These are phyloP conservation scores for Suillus subaureus DNA, from an alignment of 768 basidiomycete genomes.

Conservation along the genomic window DNA sequence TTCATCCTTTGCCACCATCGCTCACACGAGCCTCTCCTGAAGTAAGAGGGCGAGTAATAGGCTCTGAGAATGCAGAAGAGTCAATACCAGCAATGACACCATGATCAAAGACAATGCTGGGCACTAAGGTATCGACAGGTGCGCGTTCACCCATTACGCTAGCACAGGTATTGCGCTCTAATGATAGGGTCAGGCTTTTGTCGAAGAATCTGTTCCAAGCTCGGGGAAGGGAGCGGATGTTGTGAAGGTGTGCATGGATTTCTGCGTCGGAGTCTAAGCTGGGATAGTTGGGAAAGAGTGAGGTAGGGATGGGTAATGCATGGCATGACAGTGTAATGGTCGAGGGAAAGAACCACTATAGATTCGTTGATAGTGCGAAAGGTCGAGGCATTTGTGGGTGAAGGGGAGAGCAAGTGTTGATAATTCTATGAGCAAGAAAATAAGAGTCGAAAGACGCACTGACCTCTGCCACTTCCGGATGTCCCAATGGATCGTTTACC, in stretches of 20 bases:
- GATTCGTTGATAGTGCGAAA: conserved; percentile 71
- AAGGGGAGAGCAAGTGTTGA: conserved; percentile 63
- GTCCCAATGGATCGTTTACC: background rate
- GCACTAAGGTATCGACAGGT: conserved; percentile 86
- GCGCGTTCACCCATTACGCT: conserved; percentile 92
- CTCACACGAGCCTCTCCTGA: conserved; percentile 9
- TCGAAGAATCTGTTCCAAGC: conserved; percentile 88
- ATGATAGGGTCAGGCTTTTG: conserved; percentile 79
- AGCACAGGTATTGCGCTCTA: conserved; percentile 83
- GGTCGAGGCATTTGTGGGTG: conserved; percentile 58
- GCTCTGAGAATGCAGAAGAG: conserved; percentile 38
- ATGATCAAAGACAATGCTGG: conserved; percentile 84
- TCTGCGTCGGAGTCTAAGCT: conserved; percentile 28
- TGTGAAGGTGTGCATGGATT: conserved; percentile 77
- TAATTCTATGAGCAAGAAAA: conserved; percentile 59
- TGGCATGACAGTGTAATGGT: conserved; percentile 55
- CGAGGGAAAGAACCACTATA: conserved; percentile 80
- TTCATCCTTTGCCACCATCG: conserved; percentile 40
- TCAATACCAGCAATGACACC: conserved; percentile 72
- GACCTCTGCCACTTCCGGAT: conserved; percentile 58
- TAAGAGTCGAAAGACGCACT: conserved; percentile 18
- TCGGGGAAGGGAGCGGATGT: conserved; percentile 66
- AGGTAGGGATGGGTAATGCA: conserved; percentile 22
- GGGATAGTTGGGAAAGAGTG: conserved; percentile 22
- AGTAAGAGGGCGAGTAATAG: conserved; percentile 9